Conservation (phyloP, 2,329 filamentous ascomycete species). For the Trichoderma arundinaceum region DNA sequence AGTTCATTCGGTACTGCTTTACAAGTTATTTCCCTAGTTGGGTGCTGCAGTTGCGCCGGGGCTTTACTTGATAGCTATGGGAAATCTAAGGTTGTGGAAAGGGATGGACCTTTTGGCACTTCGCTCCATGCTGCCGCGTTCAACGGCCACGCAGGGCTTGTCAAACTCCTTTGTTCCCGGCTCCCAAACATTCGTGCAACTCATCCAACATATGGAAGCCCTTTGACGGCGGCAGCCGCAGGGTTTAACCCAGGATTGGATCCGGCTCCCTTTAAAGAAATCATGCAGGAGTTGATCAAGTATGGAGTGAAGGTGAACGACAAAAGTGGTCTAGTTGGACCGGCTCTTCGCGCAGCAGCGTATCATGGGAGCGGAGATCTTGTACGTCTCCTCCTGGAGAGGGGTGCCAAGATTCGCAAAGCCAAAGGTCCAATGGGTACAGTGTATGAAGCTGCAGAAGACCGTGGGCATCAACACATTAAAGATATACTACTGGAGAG, state of each 20-base stretch:
- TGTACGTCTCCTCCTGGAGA: constrained; percentile 8
- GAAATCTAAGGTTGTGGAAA: neutral
- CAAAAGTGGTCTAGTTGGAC: constrained; percentile 4
- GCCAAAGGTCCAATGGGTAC: constrained; percentile 6
- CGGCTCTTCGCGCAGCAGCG: constrained; percentile 16
- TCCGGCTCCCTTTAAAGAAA: neutral
- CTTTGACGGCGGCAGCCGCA: constrained; percentile 1
- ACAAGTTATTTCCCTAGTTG: constrained; percentile 11
- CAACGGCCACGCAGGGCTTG: neutral
- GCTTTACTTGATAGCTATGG: neutral
- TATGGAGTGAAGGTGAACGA: constrained; percentile 2
- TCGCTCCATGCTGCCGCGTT: constrained; percentile 18
- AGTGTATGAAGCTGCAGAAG: constrained; percentile 2
- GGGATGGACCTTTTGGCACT: constrained; percentile 9
- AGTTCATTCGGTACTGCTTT: constrained; percentile 7
- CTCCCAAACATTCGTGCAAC: neutral
- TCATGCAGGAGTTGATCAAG: neutral
- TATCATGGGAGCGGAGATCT: neutral
- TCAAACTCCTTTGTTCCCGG: neutral
- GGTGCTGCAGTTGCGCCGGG: neutral
- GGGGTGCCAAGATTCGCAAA: constrained; percentile 9
- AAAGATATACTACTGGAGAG: neutral
- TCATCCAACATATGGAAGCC: constrained; percentile 11
- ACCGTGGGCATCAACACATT: neutral
- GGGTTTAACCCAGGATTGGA: neutral